Conservation (phyloP, 2,329 filamentous ascomycete species). For the Xylariaceae sp. region DNA sequence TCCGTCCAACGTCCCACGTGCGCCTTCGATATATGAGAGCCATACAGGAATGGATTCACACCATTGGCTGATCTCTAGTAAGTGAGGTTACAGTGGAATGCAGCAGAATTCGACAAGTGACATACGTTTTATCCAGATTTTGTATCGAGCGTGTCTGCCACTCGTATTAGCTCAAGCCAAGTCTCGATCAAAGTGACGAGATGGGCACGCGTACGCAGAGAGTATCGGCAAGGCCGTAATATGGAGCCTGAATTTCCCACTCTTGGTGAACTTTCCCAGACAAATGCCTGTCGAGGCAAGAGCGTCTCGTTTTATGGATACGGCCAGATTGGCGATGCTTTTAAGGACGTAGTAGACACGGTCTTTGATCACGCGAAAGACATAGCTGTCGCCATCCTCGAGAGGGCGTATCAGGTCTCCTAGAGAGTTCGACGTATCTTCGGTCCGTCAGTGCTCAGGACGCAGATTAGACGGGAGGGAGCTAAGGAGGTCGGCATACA, state of each 20-base stretch:
- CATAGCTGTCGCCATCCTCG: slow-evolving; percentile 71
- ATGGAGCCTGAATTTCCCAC: slow-evolving; percentile 90
- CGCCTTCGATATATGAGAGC: slow-evolving; percentile 69
- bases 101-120: background rate
- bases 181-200: background rate
- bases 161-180: background rate
- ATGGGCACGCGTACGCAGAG: slow-evolving; percentile 47
- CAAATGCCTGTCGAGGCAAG: slow-evolving; percentile 87
- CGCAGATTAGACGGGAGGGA: too few species aligned
- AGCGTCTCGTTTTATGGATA: slow-evolving; percentile 74
- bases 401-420: slow-evolving; percentile 78
- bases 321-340: slow-evolving; percentile 86
- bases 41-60: slow-evolving; percentile 96
- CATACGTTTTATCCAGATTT: slow-evolving; percentile 85
- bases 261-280: slow-evolving; percentile 91
- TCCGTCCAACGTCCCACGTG: slow-evolving; percentile 44
- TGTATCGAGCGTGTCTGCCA: slow-evolving; percentile 90
- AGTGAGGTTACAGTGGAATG: too few species aligned
- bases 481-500: slow-evolving; percentile 31
- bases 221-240: slow-evolving; percentile 85
- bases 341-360: slow-evolving; percentile 85
- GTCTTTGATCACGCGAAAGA: slow-evolving; percentile 73
- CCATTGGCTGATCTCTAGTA: slow-evolving; percentile 54
- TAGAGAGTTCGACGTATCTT: slow-evolving; percentile 74
- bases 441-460: too few species aligned